Percentiles rank a stretch among this genome's conserved stretches.
Conservation (phyloP, 1,284 basidiomycete genomes). For the Heterobasidion irregulare region DNA sequence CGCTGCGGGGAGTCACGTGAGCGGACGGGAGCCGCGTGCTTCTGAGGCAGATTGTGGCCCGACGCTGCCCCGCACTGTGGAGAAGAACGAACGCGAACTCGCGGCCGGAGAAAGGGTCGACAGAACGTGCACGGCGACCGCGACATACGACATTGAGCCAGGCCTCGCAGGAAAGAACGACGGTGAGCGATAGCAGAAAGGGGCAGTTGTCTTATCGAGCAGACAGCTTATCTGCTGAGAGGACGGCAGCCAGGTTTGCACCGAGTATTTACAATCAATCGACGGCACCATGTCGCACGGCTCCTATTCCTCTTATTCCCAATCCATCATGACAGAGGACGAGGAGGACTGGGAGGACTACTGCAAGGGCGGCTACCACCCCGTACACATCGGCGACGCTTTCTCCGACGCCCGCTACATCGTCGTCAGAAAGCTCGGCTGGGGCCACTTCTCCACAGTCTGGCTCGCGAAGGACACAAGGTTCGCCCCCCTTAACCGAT, state of each 20-base stretch:
- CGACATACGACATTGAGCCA: too few species aligned
- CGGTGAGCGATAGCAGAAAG: too few species aligned
- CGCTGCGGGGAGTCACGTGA: too few species aligned
- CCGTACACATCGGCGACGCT: slow-evolving; percentile 90
- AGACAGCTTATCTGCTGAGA: too few species aligned
- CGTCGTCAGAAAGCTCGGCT: slow-evolving; percentile 94
- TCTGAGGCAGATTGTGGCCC: too few species aligned
- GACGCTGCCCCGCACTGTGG: too few species aligned
- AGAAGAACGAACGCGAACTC: too few species aligned
- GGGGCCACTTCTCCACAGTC: slow-evolving; percentile 96
- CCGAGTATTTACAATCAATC: not conserved
- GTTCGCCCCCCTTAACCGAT: slow-evolving; percentile 35
- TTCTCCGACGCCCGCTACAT: slow-evolving; percentile 87
- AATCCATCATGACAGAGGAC: slow-evolving; percentile 65
- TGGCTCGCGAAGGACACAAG: slow-evolving; percentile 86
- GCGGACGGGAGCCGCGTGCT: too few species aligned
- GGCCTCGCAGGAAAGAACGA: too few species aligned
- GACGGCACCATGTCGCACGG: slow-evolving; percentile 29
- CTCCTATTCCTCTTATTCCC: slow-evolving; percentile 47
- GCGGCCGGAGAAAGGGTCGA: too few species aligned
- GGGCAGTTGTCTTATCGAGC: too few species aligned
- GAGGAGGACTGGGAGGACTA: slow-evolving; percentile 85
- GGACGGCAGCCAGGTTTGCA: not conserved
- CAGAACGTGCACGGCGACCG: too few species aligned
- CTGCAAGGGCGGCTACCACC: slow-evolving; percentile 90